phyloP scores from a whole-genome alignment of 2,329 filamentous ascomycete species.

The Furcasterigmium furcatum region DNA sequence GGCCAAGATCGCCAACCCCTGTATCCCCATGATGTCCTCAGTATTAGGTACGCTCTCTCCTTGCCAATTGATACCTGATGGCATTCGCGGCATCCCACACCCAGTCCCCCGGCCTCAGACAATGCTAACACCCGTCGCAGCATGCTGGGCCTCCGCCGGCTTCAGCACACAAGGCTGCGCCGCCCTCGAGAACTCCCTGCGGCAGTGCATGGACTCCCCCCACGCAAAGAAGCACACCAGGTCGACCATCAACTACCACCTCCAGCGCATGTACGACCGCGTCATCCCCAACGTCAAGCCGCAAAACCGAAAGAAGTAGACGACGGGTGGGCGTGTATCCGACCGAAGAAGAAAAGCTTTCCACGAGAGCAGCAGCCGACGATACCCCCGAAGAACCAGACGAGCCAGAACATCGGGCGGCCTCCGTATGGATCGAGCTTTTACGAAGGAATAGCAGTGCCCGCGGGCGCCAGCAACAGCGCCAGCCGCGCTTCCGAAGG shows the following conservation, averaged over 20 bases:
- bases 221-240: slow-evolving; percentile 44
- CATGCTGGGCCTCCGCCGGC: slow-evolving; percentile 81
- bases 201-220: slow-evolving; percentile 77
- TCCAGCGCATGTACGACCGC: slow-evolving; percentile 72
- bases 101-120: background rate
- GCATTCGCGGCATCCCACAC: background rate
- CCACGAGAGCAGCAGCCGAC: slow-evolving; percentile 5
- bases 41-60: slow-evolving; percentile 47
- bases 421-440: too few relatives aligned
- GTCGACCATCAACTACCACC: slow-evolving; percentile 91
- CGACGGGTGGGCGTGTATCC: slow-evolving; percentile 23
- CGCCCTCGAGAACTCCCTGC: slow-evolving; percentile 56
- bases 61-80: background rate
- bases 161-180: slow-evolving; percentile 60
- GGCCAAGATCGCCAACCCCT: slow-evolving; percentile 46
- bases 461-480: too few relatives aligned
- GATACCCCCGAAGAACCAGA: too few relatives aligned
- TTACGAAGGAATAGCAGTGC: too few relatives aligned
- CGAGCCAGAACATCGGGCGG: too few relatives aligned
- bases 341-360: slow-evolving; percentile 28
- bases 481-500: too few relatives aligned
- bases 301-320: slow-evolving; percentile 8
- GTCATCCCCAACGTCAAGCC: slow-evolving; percentile 41
- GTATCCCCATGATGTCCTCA: slow-evolving; percentile 53
- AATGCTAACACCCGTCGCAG: slow-evolving; percentile 35